Conservation (phyloP, 495 filamentous ascomycete genomes). For the Cetradonia linearis region DNA sequence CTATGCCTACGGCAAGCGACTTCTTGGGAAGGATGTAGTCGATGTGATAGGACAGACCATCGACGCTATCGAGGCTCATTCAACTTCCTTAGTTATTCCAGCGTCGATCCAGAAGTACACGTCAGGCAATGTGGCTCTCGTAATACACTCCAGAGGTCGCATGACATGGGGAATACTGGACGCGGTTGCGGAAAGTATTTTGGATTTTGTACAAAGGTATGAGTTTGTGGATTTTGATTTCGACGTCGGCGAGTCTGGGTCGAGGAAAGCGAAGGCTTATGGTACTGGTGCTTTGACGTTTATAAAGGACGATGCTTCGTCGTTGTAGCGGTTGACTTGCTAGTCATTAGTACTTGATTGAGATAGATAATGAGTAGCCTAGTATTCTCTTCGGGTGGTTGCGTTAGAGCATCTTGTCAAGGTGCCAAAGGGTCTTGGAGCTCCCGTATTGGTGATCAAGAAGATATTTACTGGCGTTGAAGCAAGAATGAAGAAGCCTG, state of each 20-base stretch:
- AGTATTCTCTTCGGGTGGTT: too few relatives aligned
- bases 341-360: background rate
- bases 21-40: background rate
- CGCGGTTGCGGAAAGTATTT: background rate
- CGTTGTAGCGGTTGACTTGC: background rate
- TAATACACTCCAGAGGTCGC: background rate
- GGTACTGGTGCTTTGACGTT: slow-evolving; percentile 1
- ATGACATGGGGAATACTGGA: slow-evolving; percentile 5
- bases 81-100: background rate
- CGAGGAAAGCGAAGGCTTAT: background rate
- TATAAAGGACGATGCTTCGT: background rate
- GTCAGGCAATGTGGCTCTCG: background rate
- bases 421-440: slow-evolving; percentile 10
- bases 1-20: background rate
- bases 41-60: background rate
- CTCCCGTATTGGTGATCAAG: slow-evolving; percentile 16
- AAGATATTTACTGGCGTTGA: slow-evolving; percentile 40
- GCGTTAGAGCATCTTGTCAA: background rate
- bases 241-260: background rate
- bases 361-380: background rate
- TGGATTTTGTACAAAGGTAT: background rate
- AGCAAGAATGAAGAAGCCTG: slow-evolving; percentile 47
- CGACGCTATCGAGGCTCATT: background rate
- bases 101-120: background rate
- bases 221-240: slow-evolving; percentile 14